Conservation (phyloP, 208 protist species). For the Leishmania turanica region DNA sequence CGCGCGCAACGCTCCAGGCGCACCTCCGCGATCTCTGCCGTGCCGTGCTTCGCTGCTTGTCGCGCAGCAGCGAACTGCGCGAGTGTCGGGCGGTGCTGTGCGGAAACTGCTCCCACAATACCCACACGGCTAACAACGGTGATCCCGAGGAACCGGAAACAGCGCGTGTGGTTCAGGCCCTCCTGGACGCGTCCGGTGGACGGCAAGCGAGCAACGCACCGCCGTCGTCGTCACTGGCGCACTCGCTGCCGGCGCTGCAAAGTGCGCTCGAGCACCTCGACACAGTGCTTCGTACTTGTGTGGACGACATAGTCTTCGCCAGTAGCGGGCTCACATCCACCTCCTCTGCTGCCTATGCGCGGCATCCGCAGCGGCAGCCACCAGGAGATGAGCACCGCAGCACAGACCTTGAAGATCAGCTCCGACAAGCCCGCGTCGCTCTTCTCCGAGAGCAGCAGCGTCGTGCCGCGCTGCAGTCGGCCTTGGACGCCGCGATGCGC, state of each 20-base stretch:
- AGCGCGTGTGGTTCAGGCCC: not conserved
- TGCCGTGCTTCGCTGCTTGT: conserved; percentile 6
- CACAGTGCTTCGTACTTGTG: conserved; percentile 7
- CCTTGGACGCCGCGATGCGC: not conserved
- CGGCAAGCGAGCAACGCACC: not conserved
- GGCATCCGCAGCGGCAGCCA: not conserved
- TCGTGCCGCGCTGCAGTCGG: not conserved
- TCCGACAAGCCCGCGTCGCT: not conserved
- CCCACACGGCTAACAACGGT: not conserved
- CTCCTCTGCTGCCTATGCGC: not conserved
- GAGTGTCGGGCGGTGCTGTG: not conserved
- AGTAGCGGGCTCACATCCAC: not conserved
- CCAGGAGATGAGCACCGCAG: not conserved
- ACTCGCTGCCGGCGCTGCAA: not conserved
- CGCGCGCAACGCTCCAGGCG: not conserved
- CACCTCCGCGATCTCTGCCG: not conserved
- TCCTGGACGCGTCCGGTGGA: not conserved
- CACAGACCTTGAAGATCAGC: not conserved
- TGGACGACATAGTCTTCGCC: conserved; percentile 18
- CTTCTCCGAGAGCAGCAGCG: not conserved
- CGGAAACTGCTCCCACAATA: no score
- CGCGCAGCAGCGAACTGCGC: conserved; percentile 18
- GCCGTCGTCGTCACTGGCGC: not conserved
- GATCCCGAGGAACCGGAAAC: not conserved
- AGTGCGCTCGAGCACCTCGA: conserved; percentile 8